Percentiles rank a stretch among this genome's conserved stretches.
Evolutionary conservation across 2,329 filamentous ascomycete genomes (phyloP).

Genomic region (Juglanconis juglandina): DNA sequence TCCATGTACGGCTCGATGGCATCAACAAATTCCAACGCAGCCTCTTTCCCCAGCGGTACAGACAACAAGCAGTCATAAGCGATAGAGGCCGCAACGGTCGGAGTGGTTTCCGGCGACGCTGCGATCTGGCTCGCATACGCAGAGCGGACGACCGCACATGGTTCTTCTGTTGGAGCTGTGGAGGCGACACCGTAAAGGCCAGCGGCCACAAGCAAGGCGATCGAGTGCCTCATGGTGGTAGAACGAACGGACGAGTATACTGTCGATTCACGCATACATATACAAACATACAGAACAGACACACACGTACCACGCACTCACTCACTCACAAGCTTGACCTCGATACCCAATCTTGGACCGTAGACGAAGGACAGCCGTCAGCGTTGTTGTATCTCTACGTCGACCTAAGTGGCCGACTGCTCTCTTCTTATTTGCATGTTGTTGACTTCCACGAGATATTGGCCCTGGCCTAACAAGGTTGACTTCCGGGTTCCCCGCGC

Average conservation of each 20-base stretch:
- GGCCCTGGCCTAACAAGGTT: too few species aligned
- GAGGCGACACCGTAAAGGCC: slow-evolving; percentile 3
- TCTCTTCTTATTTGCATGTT: too few species aligned
- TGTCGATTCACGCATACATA: too few species aligned
- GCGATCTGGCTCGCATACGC: slow-evolving; percentile 11
- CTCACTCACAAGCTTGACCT: too few species aligned
- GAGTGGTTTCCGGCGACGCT: slow-evolving; percentile 22
- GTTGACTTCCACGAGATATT: too few species aligned
- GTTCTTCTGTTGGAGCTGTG: slow-evolving; percentile 1
- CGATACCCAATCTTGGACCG: too few species aligned
- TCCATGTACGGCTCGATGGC: slow-evolving; percentile 38
- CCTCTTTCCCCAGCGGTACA: slow-evolving; percentile 37
- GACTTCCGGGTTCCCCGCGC: too few species aligned
- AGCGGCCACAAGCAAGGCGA: slow-evolving; percentile 1
- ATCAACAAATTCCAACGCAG: slow-evolving; percentile 36
- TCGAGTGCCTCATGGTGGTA: neutral
- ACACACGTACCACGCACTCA: too few species aligned
- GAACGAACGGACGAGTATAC: neutral
- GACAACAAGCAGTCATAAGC: slow-evolving; percentile 40
- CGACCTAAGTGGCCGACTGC: too few species aligned
- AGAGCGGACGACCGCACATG: slow-evolving; percentile 12
- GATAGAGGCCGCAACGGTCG: slow-evolving; percentile 33
- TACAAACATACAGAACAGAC: too few species aligned
- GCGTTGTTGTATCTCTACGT: too few species aligned
- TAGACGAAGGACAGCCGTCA: too few species aligned